phyloP scores from a whole-genome alignment of 371 early-diverging fungal genomes.

The Zancudomyces culisetae region DNA sequence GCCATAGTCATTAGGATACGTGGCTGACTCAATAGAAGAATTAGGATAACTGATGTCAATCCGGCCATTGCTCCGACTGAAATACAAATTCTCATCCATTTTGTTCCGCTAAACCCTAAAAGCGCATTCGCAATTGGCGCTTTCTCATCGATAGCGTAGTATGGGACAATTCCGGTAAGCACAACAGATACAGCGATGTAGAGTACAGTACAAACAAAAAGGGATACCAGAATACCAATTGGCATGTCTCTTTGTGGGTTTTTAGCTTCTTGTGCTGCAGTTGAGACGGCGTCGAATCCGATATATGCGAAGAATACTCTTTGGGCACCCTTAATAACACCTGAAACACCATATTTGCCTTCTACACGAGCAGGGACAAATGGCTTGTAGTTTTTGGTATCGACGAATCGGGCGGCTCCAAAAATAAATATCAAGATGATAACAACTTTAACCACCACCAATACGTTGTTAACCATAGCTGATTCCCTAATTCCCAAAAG shows the following conservation, averaged over 20 bases:
- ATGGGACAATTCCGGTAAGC: constrained; percentile 53
- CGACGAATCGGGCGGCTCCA: constrained; percentile 34
- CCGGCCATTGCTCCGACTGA: constrained; percentile 60
- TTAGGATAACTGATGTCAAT: constrained; percentile 56
- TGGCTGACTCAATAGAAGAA: constrained; percentile 57
- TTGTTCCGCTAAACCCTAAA: constrained; percentile 26
- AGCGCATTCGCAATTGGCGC: constrained; percentile 53
- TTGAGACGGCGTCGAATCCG: constrained; percentile 62
- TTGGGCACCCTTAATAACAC: constrained; percentile 58
- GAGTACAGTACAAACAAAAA: constrained; percentile 51
- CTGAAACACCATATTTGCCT: constrained; percentile 39
- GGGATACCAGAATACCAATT: constrained; percentile 62
- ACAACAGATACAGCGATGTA: constrained; percentile 59
- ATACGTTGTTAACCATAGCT: constrained; percentile 40
- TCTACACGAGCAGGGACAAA: constrained; percentile 52
- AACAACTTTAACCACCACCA: constrained; percentile 52
- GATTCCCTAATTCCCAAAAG: constrained; percentile 52
- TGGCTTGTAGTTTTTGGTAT: constrained; percentile 47
- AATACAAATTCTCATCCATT: constrained; percentile 50
- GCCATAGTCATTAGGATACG: constrained; percentile 81
- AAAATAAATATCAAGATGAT: constrained; percentile 66
- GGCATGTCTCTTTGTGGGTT: constrained; percentile 70
- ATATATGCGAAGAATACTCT: too few relatives aligned
- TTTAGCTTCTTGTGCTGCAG: constrained; percentile 66
- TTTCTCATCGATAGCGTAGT: constrained; percentile 25